These are phyloP conservation scores for Calonectria pauciramosa DNA, from an alignment of 2,329 filamentous ascomycete genomes.

Conservation along the genomic window DNA sequence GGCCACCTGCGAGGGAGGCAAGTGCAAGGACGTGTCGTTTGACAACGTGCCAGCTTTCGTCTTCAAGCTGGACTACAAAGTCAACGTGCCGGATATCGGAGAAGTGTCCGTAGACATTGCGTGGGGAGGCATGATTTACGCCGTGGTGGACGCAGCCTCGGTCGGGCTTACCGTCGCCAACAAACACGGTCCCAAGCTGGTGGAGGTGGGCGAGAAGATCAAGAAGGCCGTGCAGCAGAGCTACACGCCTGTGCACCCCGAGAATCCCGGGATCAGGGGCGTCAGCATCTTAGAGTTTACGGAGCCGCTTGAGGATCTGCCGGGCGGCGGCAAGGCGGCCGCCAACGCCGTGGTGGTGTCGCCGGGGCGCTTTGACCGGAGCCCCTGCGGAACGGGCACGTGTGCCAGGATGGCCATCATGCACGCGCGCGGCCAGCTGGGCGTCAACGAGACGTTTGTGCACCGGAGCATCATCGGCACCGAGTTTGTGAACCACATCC, in stretches of 20 bases:
- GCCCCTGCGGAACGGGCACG: slow-evolving; percentile 60
- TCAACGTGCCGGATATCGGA: slow-evolving; percentile 58
- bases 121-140: slow-evolving; percentile 62
- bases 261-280: slow-evolving; percentile 56
- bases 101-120: slow-evolving; percentile 57
- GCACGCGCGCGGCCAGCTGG: slow-evolving; percentile 53
- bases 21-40: slow-evolving; percentile 59
- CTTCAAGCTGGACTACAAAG: slow-evolving; percentile 52
- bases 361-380: slow-evolving; percentile 58
- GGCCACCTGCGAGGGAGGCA: slow-evolving; percentile 57
- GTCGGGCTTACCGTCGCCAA: slow-evolving; percentile 53
- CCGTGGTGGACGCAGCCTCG: slow-evolving; percentile 55
- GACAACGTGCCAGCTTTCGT: slow-evolving; percentile 61
- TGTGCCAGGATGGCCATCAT: slow-evolving; percentile 57
- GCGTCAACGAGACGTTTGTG: slow-evolving; percentile 24
- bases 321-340: slow-evolving; percentile 7
- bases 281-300: slow-evolving; percentile 56
- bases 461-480: slow-evolving; percentile 35
- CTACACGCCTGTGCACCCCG: slow-evolving; percentile 57
- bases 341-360: slow-evolving; percentile 58
- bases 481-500: slow-evolving; percentile 48
- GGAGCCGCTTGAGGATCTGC: slow-evolving; percentile 46
- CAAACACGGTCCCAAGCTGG: slow-evolving; percentile 50
- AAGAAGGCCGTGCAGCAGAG: slow-evolving; percentile 53
- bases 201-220: slow-evolving; percentile 59